Evolutionary conservation across 192 early-diverging fungal genomes (phyloP).

Genomic region (Jimgerdemannia lactiflua): DNA sequence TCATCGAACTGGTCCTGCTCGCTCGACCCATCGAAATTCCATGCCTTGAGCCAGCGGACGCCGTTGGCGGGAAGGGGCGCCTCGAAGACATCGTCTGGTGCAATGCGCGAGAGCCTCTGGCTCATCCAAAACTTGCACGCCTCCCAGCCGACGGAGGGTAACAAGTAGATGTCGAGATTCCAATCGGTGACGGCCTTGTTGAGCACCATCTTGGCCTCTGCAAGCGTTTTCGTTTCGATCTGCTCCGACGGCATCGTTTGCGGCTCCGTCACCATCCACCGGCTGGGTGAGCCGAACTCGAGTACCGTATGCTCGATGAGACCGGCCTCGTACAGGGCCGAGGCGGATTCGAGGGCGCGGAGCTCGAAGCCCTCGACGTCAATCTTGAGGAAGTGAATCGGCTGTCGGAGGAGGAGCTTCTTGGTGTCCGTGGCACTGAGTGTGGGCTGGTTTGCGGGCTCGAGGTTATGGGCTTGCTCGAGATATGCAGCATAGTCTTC

Average conservation of each 20-base stretch:
- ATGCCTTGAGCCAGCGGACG: conserved; percentile 19
- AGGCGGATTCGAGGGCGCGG: conserved; percentile 22
- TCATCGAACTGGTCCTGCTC: conserved; percentile 32
- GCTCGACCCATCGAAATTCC: conserved; percentile 24
- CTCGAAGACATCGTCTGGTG: neutral
- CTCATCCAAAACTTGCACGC: conserved; percentile 17
- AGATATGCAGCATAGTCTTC: conserved; percentile 16
- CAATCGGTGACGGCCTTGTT: conserved; percentile 13
- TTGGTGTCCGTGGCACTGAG: neutral
- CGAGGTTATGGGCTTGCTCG: conserved; percentile 8
- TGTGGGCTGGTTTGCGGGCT: neutral
- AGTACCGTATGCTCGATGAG: conserved; percentile 28
- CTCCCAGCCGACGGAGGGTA: conserved; percentile 30
- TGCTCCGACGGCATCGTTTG: conserved; percentile 2
- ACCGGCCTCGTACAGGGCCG: conserved; percentile 16
- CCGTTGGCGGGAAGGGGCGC: neutral
- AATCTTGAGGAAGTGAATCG: conserved; percentile 35
- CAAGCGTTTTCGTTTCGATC: conserved; percentile 10
- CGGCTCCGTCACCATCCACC: conserved; percentile 23
- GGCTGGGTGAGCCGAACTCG: conserved; percentile 32
- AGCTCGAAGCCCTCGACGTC: conserved; percentile 37
- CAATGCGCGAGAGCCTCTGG: neutral
- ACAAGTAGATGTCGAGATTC: conserved; percentile 25
- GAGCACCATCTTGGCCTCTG: conserved; percentile 17
- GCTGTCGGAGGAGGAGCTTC: conserved; percentile 10